These are phyloP conservation scores for Boletus fagicola DNA, from an alignment of 768 basidiomycete species.

Conservation along the genomic window DNA sequence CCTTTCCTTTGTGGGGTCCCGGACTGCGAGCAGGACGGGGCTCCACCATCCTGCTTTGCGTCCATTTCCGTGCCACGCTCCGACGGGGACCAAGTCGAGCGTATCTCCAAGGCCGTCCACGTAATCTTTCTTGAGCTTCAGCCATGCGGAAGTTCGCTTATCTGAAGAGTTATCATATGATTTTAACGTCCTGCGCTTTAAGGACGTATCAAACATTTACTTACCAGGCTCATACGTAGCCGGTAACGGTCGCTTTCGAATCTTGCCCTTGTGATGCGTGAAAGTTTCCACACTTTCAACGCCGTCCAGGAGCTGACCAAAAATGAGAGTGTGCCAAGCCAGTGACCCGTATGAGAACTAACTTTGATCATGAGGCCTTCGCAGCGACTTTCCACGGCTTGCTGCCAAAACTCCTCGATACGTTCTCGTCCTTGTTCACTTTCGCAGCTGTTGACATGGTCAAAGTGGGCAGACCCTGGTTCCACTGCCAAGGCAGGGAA, in stretches of 20 bases:
- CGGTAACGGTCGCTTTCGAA: constrained; percentile 64
- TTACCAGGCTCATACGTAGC: constrained; percentile 82
- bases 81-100: constrained; percentile 68
- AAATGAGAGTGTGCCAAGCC: constrained; percentile 6
- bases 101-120: constrained; percentile 76
- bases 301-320: constrained; percentile 61
- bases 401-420: constrained; percentile 74
- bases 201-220: constrained; percentile 10
- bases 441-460: constrained; percentile 71
- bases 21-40: constrained; percentile 77
- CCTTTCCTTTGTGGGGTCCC: constrained; percentile 60
- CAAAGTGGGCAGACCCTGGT: constrained; percentile 54
- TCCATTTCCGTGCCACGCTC: constrained; percentile 89
- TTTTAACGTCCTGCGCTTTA: not conserved
- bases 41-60: constrained; percentile 92
- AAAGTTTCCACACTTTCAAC: constrained; percentile 39
- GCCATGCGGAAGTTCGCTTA: constrained; percentile 82
- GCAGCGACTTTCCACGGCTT: constrained; percentile 70
- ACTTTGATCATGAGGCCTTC: constrained; percentile 97
- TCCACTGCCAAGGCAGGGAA: constrained; percentile 55
- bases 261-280: constrained; percentile 35
- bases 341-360: constrained; percentile 8
- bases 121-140: constrained; percentile 94
- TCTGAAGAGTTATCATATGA: constrained; percentile 40
- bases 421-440: constrained; percentile 59